Evolutionary conservation across 768 basidiomycete genomes (phyloP).

Genomic region (Sarcomyxa edulis): DNA sequence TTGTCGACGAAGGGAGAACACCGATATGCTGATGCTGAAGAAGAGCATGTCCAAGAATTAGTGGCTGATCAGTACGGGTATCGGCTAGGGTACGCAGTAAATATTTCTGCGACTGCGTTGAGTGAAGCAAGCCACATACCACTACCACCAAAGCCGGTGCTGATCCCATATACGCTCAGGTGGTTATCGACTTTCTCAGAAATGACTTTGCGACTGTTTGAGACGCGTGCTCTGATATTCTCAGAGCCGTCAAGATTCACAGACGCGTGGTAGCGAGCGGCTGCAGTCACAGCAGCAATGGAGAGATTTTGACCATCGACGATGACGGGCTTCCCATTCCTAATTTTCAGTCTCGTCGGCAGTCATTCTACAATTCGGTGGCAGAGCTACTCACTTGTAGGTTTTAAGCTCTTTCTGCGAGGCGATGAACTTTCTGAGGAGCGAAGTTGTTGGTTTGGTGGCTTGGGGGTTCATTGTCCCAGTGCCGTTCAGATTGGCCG

Average conservation of each 20-base stretch:
- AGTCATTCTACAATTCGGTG: slow-evolving; percentile 5
- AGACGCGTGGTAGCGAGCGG: slow-evolving; percentile 49
- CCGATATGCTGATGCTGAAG: slow-evolving; percentile 81
- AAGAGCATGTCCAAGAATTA: slow-evolving; percentile 75
- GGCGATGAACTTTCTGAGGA: slow-evolving; percentile 45
- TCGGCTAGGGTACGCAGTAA: slow-evolving; percentile 44
- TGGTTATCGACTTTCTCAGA: slow-evolving; percentile 61
- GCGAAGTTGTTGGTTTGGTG: no score
- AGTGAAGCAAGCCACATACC: slow-evolving; percentile 34
- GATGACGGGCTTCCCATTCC: slow-evolving; percentile 47
- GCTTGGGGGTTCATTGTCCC: no score
- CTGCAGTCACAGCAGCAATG: slow-evolving; percentile 61
- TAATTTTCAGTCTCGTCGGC: slow-evolving; percentile 12
- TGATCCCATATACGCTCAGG: slow-evolving; percentile 77
- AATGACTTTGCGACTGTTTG: slow-evolving; percentile 62
- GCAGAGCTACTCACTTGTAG: slow-evolving; percentile 39
- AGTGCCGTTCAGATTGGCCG: no score
- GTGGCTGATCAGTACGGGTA: slow-evolving; percentile 71
- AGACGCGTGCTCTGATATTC: slow-evolving; percentile 44
- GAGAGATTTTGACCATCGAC: slow-evolving; percentile 64
- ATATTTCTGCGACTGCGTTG: no score
- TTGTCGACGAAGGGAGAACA: slow-evolving; percentile 55
- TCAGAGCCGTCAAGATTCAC: slow-evolving; percentile 38
- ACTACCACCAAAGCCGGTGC: slow-evolving; percentile 76
- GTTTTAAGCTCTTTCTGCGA: slow-evolving; percentile 47